These are phyloP conservation scores for Neostapfia colusana DNA, from an alignment of 176 grass and related monocot genomes.

Conservation along the genomic window DNA sequence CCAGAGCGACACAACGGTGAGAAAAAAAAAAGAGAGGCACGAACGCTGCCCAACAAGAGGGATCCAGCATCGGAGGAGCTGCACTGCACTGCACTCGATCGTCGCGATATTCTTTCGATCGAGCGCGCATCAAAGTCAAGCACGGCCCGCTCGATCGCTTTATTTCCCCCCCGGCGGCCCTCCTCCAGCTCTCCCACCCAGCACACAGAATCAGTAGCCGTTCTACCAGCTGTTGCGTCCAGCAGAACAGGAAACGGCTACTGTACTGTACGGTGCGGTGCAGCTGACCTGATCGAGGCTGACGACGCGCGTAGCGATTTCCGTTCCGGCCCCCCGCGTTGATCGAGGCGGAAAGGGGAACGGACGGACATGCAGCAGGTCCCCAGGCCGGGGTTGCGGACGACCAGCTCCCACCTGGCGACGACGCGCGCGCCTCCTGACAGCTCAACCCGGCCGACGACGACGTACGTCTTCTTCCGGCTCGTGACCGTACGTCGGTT, in stretches of 20 bases:
- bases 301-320: not conserved
- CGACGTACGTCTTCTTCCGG: not conserved
- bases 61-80: too few species aligned
- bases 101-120: too few species aligned
- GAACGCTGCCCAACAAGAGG: too few species aligned
- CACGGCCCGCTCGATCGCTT: too few species aligned
- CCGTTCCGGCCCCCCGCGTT: not conserved
- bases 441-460: slow-evolving; percentile 26
- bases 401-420: not conserved
- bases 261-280: not conserved
- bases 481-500: too few species aligned
- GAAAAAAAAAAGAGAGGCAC: not conserved
- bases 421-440: not conserved
- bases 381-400: not conserved
- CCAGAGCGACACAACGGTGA: not conserved
- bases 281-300: slow-evolving; percentile 1
- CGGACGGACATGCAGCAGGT: not conserved
- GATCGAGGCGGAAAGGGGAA: not conserved
- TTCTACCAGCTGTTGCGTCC: not conserved
- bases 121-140: too few species aligned
- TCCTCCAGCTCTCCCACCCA: too few species aligned
- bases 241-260: not conserved
- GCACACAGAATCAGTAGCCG: not conserved
- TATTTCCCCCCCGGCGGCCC: too few species aligned
- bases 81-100: too few species aligned